These are phyloP conservation scores for Cladosporium sp. DNA, from an alignment of 2,329 filamentous ascomycete species.

Conservation along the genomic window DNA sequence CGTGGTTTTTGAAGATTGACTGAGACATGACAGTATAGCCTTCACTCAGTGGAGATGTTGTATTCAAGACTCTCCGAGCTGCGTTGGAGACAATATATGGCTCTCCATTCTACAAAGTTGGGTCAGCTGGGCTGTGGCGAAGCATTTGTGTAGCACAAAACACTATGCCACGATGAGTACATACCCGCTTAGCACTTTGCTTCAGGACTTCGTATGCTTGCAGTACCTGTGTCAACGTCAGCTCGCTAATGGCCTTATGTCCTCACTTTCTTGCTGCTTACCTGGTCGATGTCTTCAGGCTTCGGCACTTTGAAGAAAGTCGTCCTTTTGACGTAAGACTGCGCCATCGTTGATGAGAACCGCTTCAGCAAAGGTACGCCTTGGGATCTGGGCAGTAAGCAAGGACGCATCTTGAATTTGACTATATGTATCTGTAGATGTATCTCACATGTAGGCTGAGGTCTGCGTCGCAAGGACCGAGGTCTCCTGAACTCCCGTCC, in stretches of 20 bases:
- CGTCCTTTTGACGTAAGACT: constrained; percentile 41
- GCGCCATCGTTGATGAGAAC: constrained; percentile 16
- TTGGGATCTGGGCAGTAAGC: no score
- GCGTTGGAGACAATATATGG: constrained; percentile 59
- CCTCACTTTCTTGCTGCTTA: neutral
- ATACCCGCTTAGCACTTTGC: constrained; percentile 6
- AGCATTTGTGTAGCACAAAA: neutral
- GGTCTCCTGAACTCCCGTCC: no score
- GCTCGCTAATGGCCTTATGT: neutral
- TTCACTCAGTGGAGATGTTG: constrained; percentile 48
- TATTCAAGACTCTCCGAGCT: constrained; percentile 23
- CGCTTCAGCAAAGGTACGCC: neutral
- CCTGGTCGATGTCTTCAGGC: constrained; percentile 39
- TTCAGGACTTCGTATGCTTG: constrained; percentile 10
- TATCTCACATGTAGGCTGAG: no score
- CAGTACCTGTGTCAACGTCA: constrained; percentile 1
- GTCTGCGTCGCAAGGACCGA: no score
- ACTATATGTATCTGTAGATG: no score
- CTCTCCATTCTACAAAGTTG: constrained; percentile 58
- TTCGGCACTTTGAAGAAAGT: constrained; percentile 53
- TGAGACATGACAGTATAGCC: constrained; percentile 63
- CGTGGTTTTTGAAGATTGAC: constrained; percentile 59
- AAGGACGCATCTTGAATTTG: no score
- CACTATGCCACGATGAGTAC: neutral
- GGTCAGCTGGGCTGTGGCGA: neutral